These are phyloP conservation scores for Trichoderma gamsii DNA, from an alignment of 495 filamentous ascomycete genomes.

Conservation along the genomic window DNA sequence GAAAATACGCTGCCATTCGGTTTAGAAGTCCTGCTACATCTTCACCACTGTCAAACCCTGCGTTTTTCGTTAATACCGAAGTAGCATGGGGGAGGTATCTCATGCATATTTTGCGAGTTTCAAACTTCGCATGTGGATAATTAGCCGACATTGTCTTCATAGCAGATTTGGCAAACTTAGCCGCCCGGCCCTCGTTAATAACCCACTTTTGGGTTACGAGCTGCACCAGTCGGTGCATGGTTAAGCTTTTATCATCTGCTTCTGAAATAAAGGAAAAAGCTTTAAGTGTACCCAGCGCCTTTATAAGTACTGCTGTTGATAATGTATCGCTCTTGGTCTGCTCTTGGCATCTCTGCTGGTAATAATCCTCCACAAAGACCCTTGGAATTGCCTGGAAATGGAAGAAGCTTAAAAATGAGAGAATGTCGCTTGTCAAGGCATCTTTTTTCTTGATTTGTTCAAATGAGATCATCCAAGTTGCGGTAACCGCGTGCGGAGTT, in stretches of 20 bases:
- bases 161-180: slow-evolving; percentile 30
- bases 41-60: too few relatives aligned
- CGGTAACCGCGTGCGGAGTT: slow-evolving; percentile 30
- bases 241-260: slow-evolving; percentile 22
- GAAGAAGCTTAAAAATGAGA: slow-evolving; percentile 40
- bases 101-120: slow-evolving; percentile 28
- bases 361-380: slow-evolving; percentile 26
- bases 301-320: slow-evolving; percentile 23
- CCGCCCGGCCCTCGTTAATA: slow-evolving; percentile 23
- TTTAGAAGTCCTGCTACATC: too few relatives aligned
- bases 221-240: slow-evolving; percentile 43
- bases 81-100: slow-evolving; percentile 35
- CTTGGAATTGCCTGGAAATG: slow-evolving; percentile 39
- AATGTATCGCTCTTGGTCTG: not conserved
- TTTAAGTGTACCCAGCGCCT: slow-evolving; percentile 35
- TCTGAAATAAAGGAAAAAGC: slow-evolving; percentile 39
- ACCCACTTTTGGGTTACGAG: slow-evolving; percentile 42
- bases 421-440: slow-evolving; percentile 34
- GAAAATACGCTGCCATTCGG: too few relatives aligned
- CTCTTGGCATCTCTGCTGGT: slow-evolving; percentile 18
- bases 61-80: slow-evolving; percentile 22
- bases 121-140: slow-evolving; percentile 31
- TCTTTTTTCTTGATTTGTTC: slow-evolving; percentile 34
- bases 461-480: slow-evolving; percentile 37
- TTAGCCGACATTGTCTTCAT: slow-evolving; percentile 26